A percentile compares a stretch with the other conserved stretches of the same genome.
phyloP scores from a whole-genome alignment of 257 asterid genomes.

The Salvia miltiorrhiza region DNA sequence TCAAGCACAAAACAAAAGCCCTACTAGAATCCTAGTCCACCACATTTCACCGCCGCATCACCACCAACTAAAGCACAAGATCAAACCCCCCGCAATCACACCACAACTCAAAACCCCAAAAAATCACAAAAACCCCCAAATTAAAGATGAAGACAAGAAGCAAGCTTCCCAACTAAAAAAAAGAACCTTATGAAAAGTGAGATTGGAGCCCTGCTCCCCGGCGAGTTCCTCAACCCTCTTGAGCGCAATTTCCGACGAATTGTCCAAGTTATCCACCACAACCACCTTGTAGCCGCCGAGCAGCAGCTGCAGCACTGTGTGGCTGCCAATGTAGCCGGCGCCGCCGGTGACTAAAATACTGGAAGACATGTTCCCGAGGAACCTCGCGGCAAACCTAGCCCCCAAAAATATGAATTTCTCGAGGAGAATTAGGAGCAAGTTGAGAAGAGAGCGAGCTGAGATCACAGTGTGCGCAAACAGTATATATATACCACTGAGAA shows the following conservation, averaged over 20 bases:
- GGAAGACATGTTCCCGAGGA: slow-evolving; percentile 33
- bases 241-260: slow-evolving; percentile 69
- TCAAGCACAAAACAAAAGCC: slow-evolving; percentile 4
- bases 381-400: not conserved
- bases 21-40: not conserved
- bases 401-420: not conserved
- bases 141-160: not conserved
- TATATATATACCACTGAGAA: slow-evolving; percentile 22
- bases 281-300: slow-evolving; percentile 69
- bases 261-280: slow-evolving; percentile 86
- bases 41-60: too few species aligned
- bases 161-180: not conserved
- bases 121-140: slow-evolving; percentile 8
- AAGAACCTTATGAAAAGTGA: slow-evolving; percentile 66
- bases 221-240: slow-evolving; percentile 74
- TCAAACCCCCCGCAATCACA: not conserved
- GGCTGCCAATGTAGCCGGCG: slow-evolving; percentile 53
- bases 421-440: not conserved
- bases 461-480: slow-evolving; percentile 15
- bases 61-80: not conserved
- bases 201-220: slow-evolving; percentile 54
- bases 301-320: slow-evolving; percentile 81
- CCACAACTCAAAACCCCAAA: slow-evolving; percentile 10
- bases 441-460: slow-evolving; percentile 13
- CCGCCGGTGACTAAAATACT: slow-evolving; percentile 53